A percentile compares a stretch with the other conserved stretches of the same genome.
Conservation (phyloP, 352 stramenopile species). For the Pythium scleroteichum region DNA sequence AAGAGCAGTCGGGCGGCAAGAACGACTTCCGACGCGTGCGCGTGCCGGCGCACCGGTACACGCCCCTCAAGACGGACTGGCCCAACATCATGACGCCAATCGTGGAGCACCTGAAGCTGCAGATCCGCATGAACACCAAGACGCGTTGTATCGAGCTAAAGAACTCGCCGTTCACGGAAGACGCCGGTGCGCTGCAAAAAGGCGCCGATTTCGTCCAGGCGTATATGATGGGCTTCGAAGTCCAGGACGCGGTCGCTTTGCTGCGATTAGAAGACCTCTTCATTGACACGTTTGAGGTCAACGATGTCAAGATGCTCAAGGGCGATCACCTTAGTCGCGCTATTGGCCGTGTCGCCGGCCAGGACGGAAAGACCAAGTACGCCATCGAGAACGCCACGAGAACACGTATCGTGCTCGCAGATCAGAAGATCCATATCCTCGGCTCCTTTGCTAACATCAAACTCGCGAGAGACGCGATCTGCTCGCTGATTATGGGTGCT, state of each 20-base stretch:
- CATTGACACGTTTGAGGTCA: slow-evolving; percentile 98
- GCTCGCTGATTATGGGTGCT: slow-evolving; percentile 94
- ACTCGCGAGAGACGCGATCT: slow-evolving; percentile 92
- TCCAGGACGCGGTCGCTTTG: slow-evolving; percentile 96
- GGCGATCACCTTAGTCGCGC: slow-evolving; percentile 98
- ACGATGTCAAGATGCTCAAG: slow-evolving; percentile 97
- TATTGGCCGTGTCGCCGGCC: slow-evolving; percentile 97
- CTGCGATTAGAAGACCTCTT: slow-evolving; percentile 99
- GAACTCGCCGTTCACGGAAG: slow-evolving; percentile 93
- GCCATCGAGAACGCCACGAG: slow-evolving; percentile 99
- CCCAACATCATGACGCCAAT: slow-evolving; percentile 98
- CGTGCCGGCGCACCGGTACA: slow-evolving; percentile 97
- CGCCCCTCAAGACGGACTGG: slow-evolving; percentile 98
- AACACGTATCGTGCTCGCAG: slow-evolving; percentile 98
- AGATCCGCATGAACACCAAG: slow-evolving; percentile 99
- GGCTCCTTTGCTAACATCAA: slow-evolving; percentile 99
- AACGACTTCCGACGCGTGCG: slow-evolving; percentile 96
- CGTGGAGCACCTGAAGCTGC: slow-evolving; percentile 98
- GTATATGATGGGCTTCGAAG: slow-evolving; percentile 99
- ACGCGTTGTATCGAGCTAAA: slow-evolving; percentile 98
- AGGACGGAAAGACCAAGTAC: slow-evolving; percentile 99
- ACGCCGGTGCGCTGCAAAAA: slow-evolving; percentile 96
- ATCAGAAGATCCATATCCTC: slow-evolving; percentile 98
- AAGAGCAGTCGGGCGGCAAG: slow-evolving; percentile 81
- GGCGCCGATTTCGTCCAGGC: slow-evolving; percentile 97